Conservation (phyloP, 2,329 filamentous ascomycete genomes). For the Neofusicoccum umdonicola region DNA sequence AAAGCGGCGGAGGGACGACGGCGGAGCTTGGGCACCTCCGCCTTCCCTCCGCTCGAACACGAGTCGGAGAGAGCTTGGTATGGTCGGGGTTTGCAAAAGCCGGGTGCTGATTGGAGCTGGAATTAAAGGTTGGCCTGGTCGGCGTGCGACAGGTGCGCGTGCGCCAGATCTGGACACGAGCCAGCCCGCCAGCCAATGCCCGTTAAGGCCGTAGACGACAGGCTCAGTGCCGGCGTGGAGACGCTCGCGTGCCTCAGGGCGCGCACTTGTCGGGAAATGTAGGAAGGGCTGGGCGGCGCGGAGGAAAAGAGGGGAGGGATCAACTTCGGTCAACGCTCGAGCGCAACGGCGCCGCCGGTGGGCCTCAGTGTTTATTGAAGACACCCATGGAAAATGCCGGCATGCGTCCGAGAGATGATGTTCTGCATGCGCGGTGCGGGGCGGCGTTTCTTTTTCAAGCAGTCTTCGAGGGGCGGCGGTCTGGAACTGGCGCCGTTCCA, state of each 20-base stretch:
- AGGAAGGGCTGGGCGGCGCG: slow-evolving; percentile 11
- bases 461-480: background rate
- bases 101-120: slow-evolving; percentile 11
- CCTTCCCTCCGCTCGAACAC: slow-evolving; percentile 9
- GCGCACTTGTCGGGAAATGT: slow-evolving; percentile 7
- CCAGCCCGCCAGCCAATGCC: background rate
- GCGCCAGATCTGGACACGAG: slow-evolving; percentile 8
- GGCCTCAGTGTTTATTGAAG: slow-evolving; percentile 15
- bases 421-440: slow-evolving; percentile 6
- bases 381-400: slow-evolving; percentile 9
- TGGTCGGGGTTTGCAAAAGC: slow-evolving; percentile 4
- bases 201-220: background rate
- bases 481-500: background rate
- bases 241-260: slow-evolving; percentile 1
- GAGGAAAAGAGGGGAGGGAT: slow-evolving; percentile 12
- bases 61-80: slow-evolving; percentile 9
- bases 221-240: background rate
- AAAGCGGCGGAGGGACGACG: slow-evolving; percentile 1
- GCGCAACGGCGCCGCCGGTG: slow-evolving; percentile 9
- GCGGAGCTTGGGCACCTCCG: slow-evolving; percentile 10
- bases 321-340: slow-evolving; percentile 3
- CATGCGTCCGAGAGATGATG: background rate
- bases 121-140: slow-evolving; percentile 5
- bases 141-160: background rate
- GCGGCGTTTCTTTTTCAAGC: background rate